Conservation (phyloP, 768 basidiomycete species). For the Rickenella mellea region DNA sequence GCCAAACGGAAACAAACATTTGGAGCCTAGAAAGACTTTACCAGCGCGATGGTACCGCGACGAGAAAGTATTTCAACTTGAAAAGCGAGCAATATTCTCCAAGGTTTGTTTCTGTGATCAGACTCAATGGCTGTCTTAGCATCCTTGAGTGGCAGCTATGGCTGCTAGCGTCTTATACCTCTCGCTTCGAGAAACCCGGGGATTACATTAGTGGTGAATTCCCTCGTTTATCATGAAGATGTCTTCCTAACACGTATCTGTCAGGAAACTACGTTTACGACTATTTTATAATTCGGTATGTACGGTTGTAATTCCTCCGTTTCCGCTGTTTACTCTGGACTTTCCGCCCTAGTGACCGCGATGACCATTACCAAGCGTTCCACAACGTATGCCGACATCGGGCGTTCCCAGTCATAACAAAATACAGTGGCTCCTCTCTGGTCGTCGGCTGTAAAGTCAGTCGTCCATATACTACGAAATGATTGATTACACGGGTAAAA, state of each 20-base stretch:
- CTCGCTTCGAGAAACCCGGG: constrained; percentile 3
- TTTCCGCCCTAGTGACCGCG: not conserved
- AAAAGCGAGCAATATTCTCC: constrained; percentile 8
- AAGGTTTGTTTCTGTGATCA: not conserved
- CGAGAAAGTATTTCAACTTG: constrained; percentile 6
- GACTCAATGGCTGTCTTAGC: not conserved
- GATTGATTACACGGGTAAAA: not conserved
- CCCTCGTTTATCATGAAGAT: constrained; percentile 1
- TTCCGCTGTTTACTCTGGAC: too few species aligned
- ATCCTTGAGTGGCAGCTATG: constrained; percentile 1
- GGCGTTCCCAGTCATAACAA: constrained; percentile 8
- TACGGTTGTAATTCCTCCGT: too few species aligned
- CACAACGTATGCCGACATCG: constrained; percentile 7
- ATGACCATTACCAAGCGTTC: not conserved
- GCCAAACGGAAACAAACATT: too few species aligned
- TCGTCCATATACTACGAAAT: not conserved
- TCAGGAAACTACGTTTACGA: constrained; percentile 1
- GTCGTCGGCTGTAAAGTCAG: constrained; percentile 2
- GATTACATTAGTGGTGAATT: constrained; percentile 6
- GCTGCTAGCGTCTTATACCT: constrained; percentile 4
- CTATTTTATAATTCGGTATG: not conserved
- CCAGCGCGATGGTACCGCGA: constrained; percentile 3
- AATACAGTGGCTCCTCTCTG: constrained; percentile 1
- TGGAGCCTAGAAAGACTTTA: too few species aligned
- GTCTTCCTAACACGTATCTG: not conserved